These are phyloP conservation scores for Claviceps digitariae DNA, from an alignment of 2,329 filamentous ascomycete species.

Conservation along the genomic window DNA sequence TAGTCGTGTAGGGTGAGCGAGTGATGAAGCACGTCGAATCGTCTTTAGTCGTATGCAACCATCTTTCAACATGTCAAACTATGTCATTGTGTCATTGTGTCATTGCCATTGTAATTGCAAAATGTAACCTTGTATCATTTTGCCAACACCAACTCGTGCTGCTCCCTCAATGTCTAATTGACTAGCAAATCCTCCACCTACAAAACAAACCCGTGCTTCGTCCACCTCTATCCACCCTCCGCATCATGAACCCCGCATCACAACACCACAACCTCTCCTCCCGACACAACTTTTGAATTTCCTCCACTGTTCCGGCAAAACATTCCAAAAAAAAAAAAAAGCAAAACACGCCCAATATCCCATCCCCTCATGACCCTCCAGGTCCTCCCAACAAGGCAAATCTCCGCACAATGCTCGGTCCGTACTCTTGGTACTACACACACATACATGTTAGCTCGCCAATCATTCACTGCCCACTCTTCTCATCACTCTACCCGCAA, in stretches of 20 bases:
- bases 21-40: too few species aligned
- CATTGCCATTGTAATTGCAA: too few species aligned
- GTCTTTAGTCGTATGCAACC: too few species aligned
- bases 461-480: background rate
- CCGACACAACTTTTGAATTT: background rate
- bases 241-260: background rate
- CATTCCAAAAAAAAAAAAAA: background rate
- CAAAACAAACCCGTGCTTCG: background rate
- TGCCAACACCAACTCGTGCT: background rate
- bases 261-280: background rate
- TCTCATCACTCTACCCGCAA: background rate
- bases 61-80: too few species aligned
- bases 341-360: slow-evolving; percentile 5
- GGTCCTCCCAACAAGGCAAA: slow-evolving; percentile 90
- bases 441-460: slow-evolving; percentile 10
- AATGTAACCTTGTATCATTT: too few species aligned
- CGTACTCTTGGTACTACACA: slow-evolving; percentile 80
- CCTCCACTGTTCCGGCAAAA: background rate
- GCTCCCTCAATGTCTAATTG: background rate
- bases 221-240: background rate
- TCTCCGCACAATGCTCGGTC: slow-evolving; percentile 85
- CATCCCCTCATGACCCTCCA: slow-evolving; percentile 49
- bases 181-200: background rate
- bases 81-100: too few species aligned
- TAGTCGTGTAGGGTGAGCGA: too few species aligned